Evolutionary conservation across 352 stramenopile genomes (phyloP).

Genomic region (Blastocystis sp.): DNA sequence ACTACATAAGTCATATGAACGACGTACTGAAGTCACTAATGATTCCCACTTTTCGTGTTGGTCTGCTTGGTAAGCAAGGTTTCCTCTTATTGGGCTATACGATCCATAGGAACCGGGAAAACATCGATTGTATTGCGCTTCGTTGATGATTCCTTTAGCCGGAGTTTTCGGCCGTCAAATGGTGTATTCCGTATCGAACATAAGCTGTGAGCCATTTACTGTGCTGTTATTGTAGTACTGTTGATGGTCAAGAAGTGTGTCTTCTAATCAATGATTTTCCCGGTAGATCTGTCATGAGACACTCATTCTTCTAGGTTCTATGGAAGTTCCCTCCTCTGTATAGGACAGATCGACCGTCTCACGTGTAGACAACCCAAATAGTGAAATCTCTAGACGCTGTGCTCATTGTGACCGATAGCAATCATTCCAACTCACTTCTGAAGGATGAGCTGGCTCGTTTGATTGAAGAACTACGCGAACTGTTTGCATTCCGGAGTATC

Average conservation of each 20-base stretch:
- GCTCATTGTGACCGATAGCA: background rate
- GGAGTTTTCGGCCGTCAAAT: background rate
- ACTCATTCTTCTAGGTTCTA: no score
- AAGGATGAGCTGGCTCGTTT: background rate
- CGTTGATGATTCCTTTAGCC: background rate
- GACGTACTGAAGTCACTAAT: background rate
- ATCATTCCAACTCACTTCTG: background rate
- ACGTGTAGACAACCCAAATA: background rate
- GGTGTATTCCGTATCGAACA: background rate
- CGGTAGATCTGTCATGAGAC: no score
- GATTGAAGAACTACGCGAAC: background rate
- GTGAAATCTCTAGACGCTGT: background rate
- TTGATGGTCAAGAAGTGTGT: background rate
- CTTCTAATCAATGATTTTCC: background rate
- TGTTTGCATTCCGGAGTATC: background rate
- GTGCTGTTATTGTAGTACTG: background rate
- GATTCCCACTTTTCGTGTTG: background rate
- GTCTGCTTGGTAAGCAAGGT: background rate
- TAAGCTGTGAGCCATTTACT: background rate
- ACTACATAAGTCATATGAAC: no score
- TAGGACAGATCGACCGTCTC: no score
- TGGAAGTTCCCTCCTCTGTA: no score
- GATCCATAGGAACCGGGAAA: background rate
- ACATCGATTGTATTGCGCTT: slow-evolving; percentile 15
- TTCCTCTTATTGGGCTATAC: background rate